phyloP scores from a whole-genome alignment of 306 rosid genomes.

The Lupinus albus region DNA sequence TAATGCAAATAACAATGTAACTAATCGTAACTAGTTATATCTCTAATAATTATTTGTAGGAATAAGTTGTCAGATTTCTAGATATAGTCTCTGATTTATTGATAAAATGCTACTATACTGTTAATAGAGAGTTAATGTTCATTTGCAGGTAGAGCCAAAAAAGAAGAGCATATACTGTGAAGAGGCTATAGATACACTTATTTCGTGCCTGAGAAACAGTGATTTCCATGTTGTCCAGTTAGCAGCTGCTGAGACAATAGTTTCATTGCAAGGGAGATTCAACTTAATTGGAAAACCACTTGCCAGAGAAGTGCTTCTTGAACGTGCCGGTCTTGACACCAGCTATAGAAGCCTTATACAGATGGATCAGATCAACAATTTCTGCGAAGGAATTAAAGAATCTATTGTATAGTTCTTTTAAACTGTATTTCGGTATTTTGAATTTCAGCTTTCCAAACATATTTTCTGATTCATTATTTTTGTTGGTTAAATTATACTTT shows the following conservation, averaged over 20 bases:
- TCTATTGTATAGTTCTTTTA: constrained; percentile 53
- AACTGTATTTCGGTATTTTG: constrained; percentile 12
- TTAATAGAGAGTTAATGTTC: constrained; percentile 17
- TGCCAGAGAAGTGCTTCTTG: constrained; percentile 68
- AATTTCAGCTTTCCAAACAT: constrained; percentile 28
- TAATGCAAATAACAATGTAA: too few species aligned
- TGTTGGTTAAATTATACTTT: too few species aligned
- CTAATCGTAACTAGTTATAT: too few species aligned
- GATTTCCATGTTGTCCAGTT: constrained; percentile 71
- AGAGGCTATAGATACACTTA: constrained; percentile 84
- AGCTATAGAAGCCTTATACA: constrained; percentile 49
- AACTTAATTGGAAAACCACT: constrained; percentile 66
- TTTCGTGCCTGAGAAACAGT: constrained; percentile 72
- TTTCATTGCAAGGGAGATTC: constrained; percentile 85
- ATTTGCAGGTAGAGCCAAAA: constrained; percentile 77
- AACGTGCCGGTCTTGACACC: constrained; percentile 68
- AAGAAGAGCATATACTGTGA: constrained; percentile 95
- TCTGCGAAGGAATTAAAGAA: constrained; percentile 48
- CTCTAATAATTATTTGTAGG: not conserved
- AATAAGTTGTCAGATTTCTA: constrained; percentile 17
- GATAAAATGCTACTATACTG: constrained; percentile 13
- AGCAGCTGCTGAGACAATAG: constrained; percentile 75
- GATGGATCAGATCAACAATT: constrained; percentile 55
- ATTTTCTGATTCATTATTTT: constrained; percentile 14
- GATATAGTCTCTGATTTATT: constrained; percentile 1